Evolutionary conservation across 2,329 filamentous ascomycete species (phyloP).

Genomic region (Colletotrichum lini): DNA sequence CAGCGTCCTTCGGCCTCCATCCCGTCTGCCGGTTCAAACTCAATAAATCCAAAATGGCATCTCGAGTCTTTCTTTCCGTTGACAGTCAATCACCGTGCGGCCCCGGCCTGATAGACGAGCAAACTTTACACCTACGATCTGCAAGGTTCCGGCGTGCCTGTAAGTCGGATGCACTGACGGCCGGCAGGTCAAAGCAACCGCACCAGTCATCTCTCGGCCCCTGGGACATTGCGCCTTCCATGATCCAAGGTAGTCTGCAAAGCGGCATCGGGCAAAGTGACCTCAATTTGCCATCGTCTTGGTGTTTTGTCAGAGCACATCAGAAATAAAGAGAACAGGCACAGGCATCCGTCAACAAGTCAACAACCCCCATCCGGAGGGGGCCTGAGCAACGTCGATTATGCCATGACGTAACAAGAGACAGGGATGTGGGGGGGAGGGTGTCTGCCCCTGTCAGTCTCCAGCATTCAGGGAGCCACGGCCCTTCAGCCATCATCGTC

Average conservation of each 20-base stretch:
- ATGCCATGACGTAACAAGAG: neutral
- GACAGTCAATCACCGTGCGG: neutral
- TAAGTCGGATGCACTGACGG: slow-evolving; percentile 12
- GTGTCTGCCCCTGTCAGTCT: neutral
- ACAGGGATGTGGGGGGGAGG: neutral
- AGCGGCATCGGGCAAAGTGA: neutral
- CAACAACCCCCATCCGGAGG: neutral
- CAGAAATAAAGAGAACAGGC: neutral
- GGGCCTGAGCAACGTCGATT: neutral
- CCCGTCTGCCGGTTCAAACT: slow-evolving; percentile 12
- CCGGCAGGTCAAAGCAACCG: slow-evolving; percentile 2
- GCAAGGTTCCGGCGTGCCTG: neutral
- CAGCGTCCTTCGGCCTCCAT: neutral
- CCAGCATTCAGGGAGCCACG: neutral
- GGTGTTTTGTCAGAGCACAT: neutral
- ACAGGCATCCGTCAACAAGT: neutral
- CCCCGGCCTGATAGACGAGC: neutral
- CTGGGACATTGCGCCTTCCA: neutral
- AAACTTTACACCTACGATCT: slow-evolving; percentile 6
- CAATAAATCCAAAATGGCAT: neutral
- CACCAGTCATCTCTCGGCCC: neutral
- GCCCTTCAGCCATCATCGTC: neutral
- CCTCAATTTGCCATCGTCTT: neutral
- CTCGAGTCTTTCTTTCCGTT: neutral
- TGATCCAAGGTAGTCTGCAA: neutral